Evolutionary conservation across 2,329 filamentous ascomycete genomes (phyloP), one percentile per base, ranked within the genome.

Genomic region (Alternaria metachromatica): DNA sequence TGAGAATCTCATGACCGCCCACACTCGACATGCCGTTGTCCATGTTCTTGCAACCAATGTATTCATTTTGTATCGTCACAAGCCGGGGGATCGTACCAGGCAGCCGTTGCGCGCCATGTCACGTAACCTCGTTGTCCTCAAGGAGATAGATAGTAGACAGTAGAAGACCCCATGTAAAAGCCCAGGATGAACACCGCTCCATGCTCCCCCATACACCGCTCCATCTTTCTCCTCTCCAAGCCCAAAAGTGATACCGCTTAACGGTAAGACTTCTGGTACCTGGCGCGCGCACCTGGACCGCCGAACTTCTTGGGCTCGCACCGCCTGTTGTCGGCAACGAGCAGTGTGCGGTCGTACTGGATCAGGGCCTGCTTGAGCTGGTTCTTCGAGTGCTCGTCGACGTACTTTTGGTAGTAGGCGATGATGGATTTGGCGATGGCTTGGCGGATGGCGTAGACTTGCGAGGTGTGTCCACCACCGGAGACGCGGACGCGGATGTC

Each of bases 361-460:
- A 95, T 92, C 78, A 99, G 90, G 76, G 93, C 92, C 87, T 95
- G 92, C 93, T 98, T 99, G 82, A 99, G 90, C 86, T 94, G 89
- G 90, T 98, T 97, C 92, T 99, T 99, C 88, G 92, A 93, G 92
- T 98, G 94, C 92, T 99, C 96, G 83, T 99, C 96, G 86, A 98
- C 93, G 87, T 91, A 99, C 90, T 99, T 97, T 88, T 97, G 95
- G 92, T 97, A 98, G 92, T 97, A 97, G 85, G 94, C 92, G 81
- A 97, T 81, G 83, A 97, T 93, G 80, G 91, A 92, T 90, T 98
- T 99, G 87, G 94, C 90, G 82, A 99, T 98, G 80, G 96, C 95
- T 88, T 99, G 96, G 80, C 96, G 94, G 88, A 98, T 93, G 83
- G 96, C 96, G 87, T 98, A 97, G 86, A 97, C 89, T 86, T 97